A percentile compares a stretch with the other conserved stretches of the same genome.
These are phyloP conservation scores for Pythium rishiriense DNA, from an alignment of 352 stramenopile genomes.

Conservation along the genomic window DNA sequence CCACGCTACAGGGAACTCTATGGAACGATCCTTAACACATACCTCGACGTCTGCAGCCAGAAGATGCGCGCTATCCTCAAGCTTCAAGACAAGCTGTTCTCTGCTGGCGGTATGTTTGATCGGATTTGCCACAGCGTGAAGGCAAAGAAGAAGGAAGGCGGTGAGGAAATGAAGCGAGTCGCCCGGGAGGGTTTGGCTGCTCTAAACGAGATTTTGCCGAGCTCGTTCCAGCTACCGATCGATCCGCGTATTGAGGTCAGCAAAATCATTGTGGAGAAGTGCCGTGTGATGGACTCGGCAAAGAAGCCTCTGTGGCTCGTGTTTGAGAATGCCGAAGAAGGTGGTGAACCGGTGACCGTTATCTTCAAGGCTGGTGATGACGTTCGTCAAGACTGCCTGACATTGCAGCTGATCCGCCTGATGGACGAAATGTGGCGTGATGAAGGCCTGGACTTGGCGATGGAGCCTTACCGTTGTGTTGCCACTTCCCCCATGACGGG, in stretches of 20 bases:
- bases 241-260: slow-evolving; percentile 83
- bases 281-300: slow-evolving; percentile 89
- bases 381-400: slow-evolving; percentile 94
- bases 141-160: slow-evolving; percentile 77
- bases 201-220: slow-evolving; percentile 82
- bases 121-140: slow-evolving; percentile 85
- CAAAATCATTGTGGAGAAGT: slow-evolving; percentile 86
- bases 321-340: slow-evolving; percentile 84
- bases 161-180: slow-evolving; percentile 79
- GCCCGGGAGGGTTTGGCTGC: slow-evolving; percentile 80
- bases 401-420: slow-evolving; percentile 89
- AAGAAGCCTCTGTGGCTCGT: slow-evolving; percentile 90
- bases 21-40: slow-evolving; percentile 78
- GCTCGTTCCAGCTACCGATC: slow-evolving; percentile 86
- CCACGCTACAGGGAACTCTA: slow-evolving; percentile 79
- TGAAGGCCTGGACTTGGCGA: slow-evolving; percentile 88
- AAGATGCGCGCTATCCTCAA: slow-evolving; percentile 93
- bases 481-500: slow-evolving; percentile 90
- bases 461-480: slow-evolving; percentile 92
- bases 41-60: slow-evolving; percentile 82
- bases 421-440: slow-evolving; percentile 94
- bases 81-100: slow-evolving; percentile 88
- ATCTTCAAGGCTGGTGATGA: slow-evolving; percentile 96
- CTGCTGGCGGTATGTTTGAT: slow-evolving; percentile 75
- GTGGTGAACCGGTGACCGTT: slow-evolving; percentile 76